Conservation (phyloP, 2,329 filamentous ascomycete genomes). For the Penicillium palitans region DNA sequence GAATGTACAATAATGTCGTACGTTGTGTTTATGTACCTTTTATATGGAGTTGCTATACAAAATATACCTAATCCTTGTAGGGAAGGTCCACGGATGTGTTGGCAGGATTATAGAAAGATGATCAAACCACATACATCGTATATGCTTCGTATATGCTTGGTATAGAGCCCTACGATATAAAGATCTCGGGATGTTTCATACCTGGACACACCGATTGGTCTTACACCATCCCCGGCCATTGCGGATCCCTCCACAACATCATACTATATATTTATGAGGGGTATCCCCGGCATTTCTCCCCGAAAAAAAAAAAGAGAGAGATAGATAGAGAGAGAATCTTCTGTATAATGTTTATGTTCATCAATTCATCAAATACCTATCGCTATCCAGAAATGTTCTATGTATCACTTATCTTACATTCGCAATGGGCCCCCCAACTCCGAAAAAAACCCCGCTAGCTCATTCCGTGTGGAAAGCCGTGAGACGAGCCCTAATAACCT, state of each 20-base stretch:
- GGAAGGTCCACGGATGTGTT: no score
- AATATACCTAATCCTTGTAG: background rate
- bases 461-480: no score
- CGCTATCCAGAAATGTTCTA: background rate
- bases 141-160: background rate
- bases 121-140: background rate
- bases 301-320: background rate
- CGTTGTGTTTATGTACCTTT: background rate
- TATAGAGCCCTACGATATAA: background rate
- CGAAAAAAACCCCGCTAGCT: background rate
- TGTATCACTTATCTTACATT: background rate
- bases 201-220: background rate
- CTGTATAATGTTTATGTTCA: background rate
- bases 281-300: background rate
- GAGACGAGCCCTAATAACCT: no score
- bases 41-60: background rate
- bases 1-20: background rate
- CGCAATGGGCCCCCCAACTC: background rate
- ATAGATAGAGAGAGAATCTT: background rate
- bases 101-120: no score
- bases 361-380: constrained; percentile 3
- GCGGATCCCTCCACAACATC: constrained; percentile 7
- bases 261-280: background rate
- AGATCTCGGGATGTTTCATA: background rate
- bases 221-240: background rate